These are phyloP conservation scores for Fusarium agapanthi DNA, from an alignment of 2,329 filamentous ascomycete genomes.

Conservation along the genomic window DNA sequence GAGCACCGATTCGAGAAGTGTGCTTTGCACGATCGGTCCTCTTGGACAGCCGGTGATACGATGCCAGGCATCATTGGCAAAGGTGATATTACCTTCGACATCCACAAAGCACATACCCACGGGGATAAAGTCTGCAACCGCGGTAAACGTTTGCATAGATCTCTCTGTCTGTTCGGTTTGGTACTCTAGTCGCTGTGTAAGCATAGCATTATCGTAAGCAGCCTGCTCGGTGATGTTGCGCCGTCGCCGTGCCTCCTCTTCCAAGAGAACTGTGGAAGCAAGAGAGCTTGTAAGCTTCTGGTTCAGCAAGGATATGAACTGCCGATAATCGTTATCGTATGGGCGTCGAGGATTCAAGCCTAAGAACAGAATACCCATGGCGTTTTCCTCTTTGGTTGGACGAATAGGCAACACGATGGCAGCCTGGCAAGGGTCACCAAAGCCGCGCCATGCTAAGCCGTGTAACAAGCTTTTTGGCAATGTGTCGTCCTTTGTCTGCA, in stretches of 20 bases:
- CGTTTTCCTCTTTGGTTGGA: conserved; percentile 69
- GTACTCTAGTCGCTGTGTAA: conserved; percentile 71
- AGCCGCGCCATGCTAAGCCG: conserved; percentile 69
- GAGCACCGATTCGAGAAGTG: conserved; percentile 55
- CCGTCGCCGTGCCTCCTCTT: conserved; percentile 72
- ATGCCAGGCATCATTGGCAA: conserved; percentile 75
- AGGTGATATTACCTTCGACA: conserved; percentile 69
- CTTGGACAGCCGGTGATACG: conserved; percentile 58
- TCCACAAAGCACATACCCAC: conserved; percentile 79
- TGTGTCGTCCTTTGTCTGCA: conserved; percentile 58
- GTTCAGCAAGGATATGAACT: conserved; percentile 67
- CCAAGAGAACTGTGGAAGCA: conserved; percentile 74
- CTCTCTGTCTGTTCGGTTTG: conserved; percentile 60
- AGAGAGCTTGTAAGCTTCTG: conserved; percentile 72
- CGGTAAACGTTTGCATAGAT: conserved; percentile 71
- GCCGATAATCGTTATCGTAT: conserved; percentile 76
- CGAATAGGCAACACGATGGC: conserved; percentile 76
- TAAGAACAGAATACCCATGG: conserved; percentile 73
- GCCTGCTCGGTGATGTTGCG: conserved; percentile 63
- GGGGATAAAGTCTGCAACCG: conserved; percentile 77
- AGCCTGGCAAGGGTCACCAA: conserved; percentile 70
- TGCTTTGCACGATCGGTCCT: conserved; percentile 45
- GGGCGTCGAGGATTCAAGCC: conserved; percentile 76
- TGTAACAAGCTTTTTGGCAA: conserved; percentile 66
- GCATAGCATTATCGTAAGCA: conserved; percentile 71